phyloP scores from a whole-genome alignment of 1,284 basidiomycete genomes.

The Ustilago cynodontis region DNA sequence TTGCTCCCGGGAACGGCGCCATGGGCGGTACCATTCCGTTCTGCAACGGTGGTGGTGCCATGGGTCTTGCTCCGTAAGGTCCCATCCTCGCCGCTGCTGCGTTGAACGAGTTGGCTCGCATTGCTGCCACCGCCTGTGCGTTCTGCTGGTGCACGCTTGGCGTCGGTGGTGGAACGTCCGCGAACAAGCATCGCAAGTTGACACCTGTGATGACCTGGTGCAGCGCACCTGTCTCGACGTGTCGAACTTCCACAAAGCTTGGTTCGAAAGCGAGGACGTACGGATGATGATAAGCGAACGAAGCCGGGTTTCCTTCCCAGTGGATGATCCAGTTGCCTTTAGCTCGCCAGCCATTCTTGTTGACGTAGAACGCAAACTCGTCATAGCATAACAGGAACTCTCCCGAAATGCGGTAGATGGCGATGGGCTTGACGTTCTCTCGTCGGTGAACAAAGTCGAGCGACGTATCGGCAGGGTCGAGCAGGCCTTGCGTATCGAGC shows the following conservation, averaged over 20 bases:
- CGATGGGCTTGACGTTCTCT: constrained; percentile 90
- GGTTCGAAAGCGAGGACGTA: constrained; percentile 98
- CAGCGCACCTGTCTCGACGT: constrained; percentile 91
- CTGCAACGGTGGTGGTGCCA: constrained; percentile 26
- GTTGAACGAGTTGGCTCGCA: constrained; percentile 48
- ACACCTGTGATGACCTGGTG: constrained; percentile 88
- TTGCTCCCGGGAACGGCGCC: constrained; percentile 34
- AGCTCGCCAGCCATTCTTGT: constrained; percentile 93
- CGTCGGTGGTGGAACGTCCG: constrained; percentile 87
- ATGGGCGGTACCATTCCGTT: constrained; percentile 37
- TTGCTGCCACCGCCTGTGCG: constrained; percentile 43
- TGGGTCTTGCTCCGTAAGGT: constrained; percentile 26
- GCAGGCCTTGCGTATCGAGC: constrained; percentile 92
- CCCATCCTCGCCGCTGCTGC: constrained; percentile 49
- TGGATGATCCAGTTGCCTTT: constrained; percentile 91
- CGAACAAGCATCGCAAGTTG: constrained; percentile 81
- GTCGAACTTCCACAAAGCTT: constrained; percentile 94
- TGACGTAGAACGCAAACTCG: constrained; percentile 99
- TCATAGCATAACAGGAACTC: constrained; percentile 98
- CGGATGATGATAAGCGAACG: constrained; percentile 95
- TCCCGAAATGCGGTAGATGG: constrained; percentile 95
- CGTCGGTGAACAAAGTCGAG: constrained; percentile 93
- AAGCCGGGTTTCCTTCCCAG: constrained; percentile 94
- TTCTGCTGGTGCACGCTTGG: constrained; percentile 48
- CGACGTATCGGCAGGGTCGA: constrained; percentile 91